Evolutionary conservation across 192 early-diverging fungal genomes (phyloP), one percentile per base, ranked within the genome.

Genomic region (Rhizoclosmatium sp.): DNA sequence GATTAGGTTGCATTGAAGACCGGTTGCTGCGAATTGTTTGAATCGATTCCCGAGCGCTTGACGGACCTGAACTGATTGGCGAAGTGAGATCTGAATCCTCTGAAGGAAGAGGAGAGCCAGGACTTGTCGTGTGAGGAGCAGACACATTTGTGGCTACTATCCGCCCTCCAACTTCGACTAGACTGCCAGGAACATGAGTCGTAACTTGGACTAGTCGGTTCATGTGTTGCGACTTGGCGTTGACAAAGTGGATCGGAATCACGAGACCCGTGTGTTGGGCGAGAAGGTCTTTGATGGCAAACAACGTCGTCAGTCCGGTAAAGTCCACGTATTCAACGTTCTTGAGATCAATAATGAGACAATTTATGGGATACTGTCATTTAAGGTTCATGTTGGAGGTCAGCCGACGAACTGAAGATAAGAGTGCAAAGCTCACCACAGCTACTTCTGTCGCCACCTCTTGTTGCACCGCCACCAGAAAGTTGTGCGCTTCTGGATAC

Each of bases 201-300:
- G 31, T 31, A 31, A 58, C 56, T 14, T 21, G 56, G 14, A 58
- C 14, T 21, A 58, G 21, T 16, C 56, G 56, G 56, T 58, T 58
- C 56, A 58, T 58, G 21, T 58, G 56, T 58, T 14, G 14, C 14
- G 56, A 16, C 14, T 21, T 16, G 14, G 56, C 56, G 56, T 58
- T 58, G 56, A 21, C 56, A 21, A 58, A 58, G 21, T 58, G 56
- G 14, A 58, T 58, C 56, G 12, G 56, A 21, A 58, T 58, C 14
- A 16, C 56, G 56, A 14, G 14, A 58, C n/a, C n/a, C 14, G 14
- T 21, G 56, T 58, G 12, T 58, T 58, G 12, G 56, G 56, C 56
- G 21, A 58, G 56, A 14, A 58, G 56, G 56, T 58, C 56, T 58
- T 58, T 58, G 56, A 58, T 21, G 21, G 56, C 56, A 58, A 58